Conservation (phyloP, 371 early-diverging fungal species). For the Batkoa obscura region DNA sequence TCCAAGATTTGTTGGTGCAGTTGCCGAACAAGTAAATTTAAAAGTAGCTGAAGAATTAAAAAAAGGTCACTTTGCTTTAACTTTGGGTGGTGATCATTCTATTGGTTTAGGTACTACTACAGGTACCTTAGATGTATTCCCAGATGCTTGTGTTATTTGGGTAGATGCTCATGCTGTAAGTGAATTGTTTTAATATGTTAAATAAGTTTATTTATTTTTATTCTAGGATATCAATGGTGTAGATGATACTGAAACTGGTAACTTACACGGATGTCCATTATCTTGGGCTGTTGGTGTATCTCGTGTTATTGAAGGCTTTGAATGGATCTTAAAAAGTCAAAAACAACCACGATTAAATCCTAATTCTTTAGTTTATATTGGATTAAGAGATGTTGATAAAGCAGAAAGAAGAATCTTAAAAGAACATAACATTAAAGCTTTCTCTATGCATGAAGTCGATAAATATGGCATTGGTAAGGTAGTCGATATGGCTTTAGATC, state of each 20-base stretch:
- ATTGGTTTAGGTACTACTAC: conserved; percentile 79
- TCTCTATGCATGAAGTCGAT: conserved; percentile 93
- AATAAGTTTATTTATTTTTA: background rate
- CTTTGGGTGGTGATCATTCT: conserved; percentile 92
- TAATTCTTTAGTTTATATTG: conserved; percentile 82
- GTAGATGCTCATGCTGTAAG: conserved; percentile 90
- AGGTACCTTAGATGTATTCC: conserved; percentile 58
- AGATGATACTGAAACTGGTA: conserved; percentile 69
- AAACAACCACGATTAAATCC: conserved; percentile 43
- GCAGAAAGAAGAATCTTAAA: conserved; percentile 66
- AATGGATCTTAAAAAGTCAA: conserved; percentile 35
- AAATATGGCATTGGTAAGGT: conserved; percentile 83
- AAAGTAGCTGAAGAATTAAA: conserved; percentile 39
- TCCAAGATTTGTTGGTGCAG: conserved; percentile 62
- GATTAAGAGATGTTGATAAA: conserved; percentile 83
- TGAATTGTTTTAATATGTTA: background rate
- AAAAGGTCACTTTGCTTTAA: conserved; percentile 63
- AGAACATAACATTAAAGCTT: conserved; percentile 70
- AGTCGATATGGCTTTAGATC: conserved; percentile 85
- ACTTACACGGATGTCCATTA: conserved; percentile 91
- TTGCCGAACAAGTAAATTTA: conserved; percentile 42
- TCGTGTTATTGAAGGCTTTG: conserved; percentile 34
- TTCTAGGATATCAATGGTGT: conserved; percentile 86
- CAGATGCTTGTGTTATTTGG: conserved; percentile 84
- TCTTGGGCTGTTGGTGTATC: conserved; percentile 72